phyloP scores from a whole-genome alignment of 1,284 basidiomycete genomes.

The Ustilago lituana region DNA sequence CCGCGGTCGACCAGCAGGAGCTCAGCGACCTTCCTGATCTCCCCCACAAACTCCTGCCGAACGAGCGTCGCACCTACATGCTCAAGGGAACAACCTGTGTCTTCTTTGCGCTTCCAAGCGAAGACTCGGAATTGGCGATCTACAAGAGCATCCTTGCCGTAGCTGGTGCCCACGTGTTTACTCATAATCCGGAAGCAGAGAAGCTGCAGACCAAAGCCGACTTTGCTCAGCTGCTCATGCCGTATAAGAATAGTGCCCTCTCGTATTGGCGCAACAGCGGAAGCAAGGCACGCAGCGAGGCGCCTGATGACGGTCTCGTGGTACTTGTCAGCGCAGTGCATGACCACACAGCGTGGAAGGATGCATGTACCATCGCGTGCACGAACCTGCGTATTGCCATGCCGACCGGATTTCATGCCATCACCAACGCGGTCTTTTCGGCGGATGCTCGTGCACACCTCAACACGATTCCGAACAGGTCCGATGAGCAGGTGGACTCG shows the following conservation, averaged over 20 bases:
- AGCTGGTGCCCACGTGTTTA: constrained; percentile 34
- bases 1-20: constrained; percentile 32
- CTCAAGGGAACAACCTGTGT: constrained; percentile 50
- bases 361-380: constrained; percentile 36
- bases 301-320: constrained; percentile 49
- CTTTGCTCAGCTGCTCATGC: constrained; percentile 44
- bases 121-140: constrained; percentile 37
- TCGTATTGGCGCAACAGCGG: constrained; percentile 42
- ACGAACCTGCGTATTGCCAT: constrained; percentile 43
- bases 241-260: constrained; percentile 45
- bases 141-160: constrained; percentile 34
- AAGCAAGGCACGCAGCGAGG: constrained; percentile 32
- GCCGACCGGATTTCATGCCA: constrained; percentile 39
- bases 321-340: constrained; percentile 31
- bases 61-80: constrained; percentile 38
- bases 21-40: constrained; percentile 32
- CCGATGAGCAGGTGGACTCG: constrained; percentile 6
- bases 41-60: constrained; percentile 14
- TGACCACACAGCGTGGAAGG: constrained; percentile 24
- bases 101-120: constrained; percentile 30
- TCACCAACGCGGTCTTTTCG: constrained; percentile 34
- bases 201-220: constrained; percentile 35
- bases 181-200: constrained; percentile 32
- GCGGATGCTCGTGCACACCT: constrained; percentile 39
- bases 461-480: constrained; percentile 20